Conservation (phyloP, 106 monocot species). For the Triglochin maritima region DNA sequence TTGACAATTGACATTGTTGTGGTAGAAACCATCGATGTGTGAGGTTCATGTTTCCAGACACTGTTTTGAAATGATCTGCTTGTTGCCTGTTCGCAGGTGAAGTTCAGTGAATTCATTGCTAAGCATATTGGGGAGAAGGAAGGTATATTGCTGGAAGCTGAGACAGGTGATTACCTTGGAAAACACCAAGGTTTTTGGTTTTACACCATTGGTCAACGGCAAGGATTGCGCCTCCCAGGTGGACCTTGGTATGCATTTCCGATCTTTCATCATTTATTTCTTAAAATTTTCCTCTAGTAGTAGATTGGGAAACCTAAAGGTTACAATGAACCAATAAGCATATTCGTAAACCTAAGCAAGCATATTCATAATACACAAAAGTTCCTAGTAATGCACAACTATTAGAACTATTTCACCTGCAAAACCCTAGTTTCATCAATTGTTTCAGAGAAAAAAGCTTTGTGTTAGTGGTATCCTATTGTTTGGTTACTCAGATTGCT, state of each 20-base stretch:
- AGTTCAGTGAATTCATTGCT: constrained; percentile 94
- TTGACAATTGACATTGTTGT: not conserved
- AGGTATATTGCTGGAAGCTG: constrained; percentile 83
- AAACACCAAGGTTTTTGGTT: constrained; percentile 95
- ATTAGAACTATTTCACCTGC: not conserved
- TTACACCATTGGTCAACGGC: constrained; percentile 95
- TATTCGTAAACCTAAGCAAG: too few species aligned
- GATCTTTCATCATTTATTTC: not conserved
- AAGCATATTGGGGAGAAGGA: constrained; percentile 90
- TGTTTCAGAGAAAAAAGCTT: not conserved
- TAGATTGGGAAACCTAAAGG: too few species aligned
- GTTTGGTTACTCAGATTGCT: too few species aligned
- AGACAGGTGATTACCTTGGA: constrained; percentile 95
- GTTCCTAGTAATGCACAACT: too few species aligned
- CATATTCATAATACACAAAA: too few species aligned
- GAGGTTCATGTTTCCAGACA: too few species aligned
- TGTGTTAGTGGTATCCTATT: too few species aligned
- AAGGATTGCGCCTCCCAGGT: constrained; percentile 92
- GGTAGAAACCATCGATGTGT: not conserved
- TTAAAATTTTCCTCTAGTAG: not conserved
- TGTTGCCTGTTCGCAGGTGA: constrained; percentile 44
- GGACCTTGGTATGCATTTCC: constrained; percentile 74
- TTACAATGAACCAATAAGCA: too few species aligned
- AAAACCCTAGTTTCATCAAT: not conserved
- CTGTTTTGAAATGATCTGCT: too few species aligned